Conservation (phyloP, 1,139 yeast species). For the Geotrichum bryndzae region DNA sequence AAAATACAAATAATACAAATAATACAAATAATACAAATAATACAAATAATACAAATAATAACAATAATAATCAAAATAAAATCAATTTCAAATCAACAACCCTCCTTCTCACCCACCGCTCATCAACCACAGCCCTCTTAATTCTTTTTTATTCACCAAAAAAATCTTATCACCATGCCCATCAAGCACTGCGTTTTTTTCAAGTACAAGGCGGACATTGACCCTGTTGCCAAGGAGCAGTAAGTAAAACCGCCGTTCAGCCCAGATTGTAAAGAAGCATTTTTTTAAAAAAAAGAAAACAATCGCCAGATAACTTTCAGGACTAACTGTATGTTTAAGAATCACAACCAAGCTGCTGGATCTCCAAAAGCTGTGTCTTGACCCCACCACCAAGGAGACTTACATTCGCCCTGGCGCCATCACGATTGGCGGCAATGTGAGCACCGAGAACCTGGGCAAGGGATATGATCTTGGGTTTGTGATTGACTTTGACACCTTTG, state of each 20-base stretch:
- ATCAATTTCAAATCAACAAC: no score
- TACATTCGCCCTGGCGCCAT: not conserved
- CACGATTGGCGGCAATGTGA: not conserved
- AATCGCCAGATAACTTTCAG: no score
- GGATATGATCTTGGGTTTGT: conserved; percentile 8
- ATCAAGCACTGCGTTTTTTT: conserved; percentile 15
- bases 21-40: no score
- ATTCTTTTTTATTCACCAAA: not conserved
- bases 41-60: no score
- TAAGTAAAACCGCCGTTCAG: not conserved
- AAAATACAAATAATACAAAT: no score
- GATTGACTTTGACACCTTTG: conserved; percentile 2
- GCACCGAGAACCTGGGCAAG: conserved; percentile 3
- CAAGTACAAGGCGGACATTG: not conserved
- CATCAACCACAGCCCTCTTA: no score
- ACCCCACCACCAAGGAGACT: not conserved
- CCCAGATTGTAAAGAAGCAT: no score
- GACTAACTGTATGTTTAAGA: not conserved
- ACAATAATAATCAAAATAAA: no score
- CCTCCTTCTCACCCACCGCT: not conserved
- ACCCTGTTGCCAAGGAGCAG: not conserved
- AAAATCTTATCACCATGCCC: not conserved
- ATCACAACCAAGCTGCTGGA: not conserved
- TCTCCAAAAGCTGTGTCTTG: not conserved
- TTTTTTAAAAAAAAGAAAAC: no score